Percentiles rank a stretch among this genome's conserved stretches.
Evolutionary conservation across 2,329 filamentous ascomycete species (phyloP).

Genomic region (Neoarthrinium moseri): DNA sequence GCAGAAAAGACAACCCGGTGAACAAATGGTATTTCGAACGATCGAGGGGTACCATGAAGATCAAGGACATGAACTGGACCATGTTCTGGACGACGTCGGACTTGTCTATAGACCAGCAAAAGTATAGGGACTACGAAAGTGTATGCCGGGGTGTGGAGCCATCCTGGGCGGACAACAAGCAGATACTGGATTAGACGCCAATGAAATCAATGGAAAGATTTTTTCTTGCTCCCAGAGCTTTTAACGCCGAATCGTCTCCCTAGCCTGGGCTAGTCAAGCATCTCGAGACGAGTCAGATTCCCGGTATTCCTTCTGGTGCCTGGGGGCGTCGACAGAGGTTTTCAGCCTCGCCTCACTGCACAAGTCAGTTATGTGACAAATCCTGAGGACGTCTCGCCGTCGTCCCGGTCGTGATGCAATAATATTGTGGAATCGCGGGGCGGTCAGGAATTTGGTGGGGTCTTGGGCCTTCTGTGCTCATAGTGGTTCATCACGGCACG

Average conservation of each 20-base stretch:
- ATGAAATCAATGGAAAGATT: too few relatives aligned
- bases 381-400: too few relatives aligned
- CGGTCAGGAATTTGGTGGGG: slow-evolving; percentile 12
- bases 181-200: slow-evolving; percentile 51
- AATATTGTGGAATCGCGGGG: slow-evolving; percentile 12
- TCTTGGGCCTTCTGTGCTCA: too few relatives aligned
- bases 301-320: too few relatives aligned
- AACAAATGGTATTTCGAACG: slow-evolving; percentile 99
- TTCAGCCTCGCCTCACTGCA: neutral
- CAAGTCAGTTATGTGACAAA: too few relatives aligned
- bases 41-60: slow-evolving; percentile 77
- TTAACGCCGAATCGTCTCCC: too few relatives aligned
- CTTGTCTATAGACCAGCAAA: slow-evolving; percentile 52
- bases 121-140: slow-evolving; percentile 67
- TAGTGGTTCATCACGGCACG: too few relatives aligned
- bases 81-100: slow-evolving; percentile 96
- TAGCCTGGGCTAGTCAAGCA: too few relatives aligned
- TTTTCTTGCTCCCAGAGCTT: neutral
- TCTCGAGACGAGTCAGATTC: too few relatives aligned
- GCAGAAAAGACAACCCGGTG: slow-evolving; percentile 85
- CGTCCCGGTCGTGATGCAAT: too few relatives aligned
- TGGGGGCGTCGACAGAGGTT: too few relatives aligned
- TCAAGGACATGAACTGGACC: slow-evolving; percentile 83
- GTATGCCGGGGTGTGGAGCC: slow-evolving; percentile 68
- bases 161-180: slow-evolving; percentile 62